A percentile compares a stretch with the other conserved stretches of the same genome.
Evolutionary conservation across 768 basidiomycete species (phyloP).

Genomic region (Amanita polypyramis): DNA sequence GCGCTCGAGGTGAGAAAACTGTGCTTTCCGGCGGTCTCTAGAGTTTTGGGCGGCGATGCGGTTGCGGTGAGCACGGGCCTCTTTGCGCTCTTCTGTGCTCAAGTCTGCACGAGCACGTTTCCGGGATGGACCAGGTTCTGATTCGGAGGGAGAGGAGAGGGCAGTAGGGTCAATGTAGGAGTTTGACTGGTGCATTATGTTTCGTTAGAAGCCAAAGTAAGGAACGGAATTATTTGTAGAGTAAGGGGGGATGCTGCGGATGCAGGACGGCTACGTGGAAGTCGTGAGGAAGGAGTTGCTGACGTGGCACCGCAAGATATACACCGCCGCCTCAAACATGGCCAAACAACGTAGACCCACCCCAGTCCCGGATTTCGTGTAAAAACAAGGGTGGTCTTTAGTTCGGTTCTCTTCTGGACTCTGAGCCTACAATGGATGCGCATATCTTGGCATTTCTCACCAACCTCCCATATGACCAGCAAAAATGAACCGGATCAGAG

Average conservation of each 20-base stretch:
- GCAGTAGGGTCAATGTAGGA: slow-evolving; percentile 23
- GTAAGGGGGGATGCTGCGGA: slow-evolving; percentile 20
- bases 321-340: not conserved
- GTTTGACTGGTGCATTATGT: slow-evolving; percentile 5
- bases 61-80: slow-evolving; percentile 85
- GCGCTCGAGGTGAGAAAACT: slow-evolving; percentile 58
- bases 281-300: slow-evolving; percentile 15
- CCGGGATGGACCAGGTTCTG: slow-evolving; percentile 43
- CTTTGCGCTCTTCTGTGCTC: slow-evolving; percentile 70
- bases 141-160: slow-evolving; percentile 16
- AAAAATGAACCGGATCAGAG: not conserved
- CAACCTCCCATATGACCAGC: too few relatives aligned
- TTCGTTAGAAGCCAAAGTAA: slow-evolving; percentile 8
- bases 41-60: slow-evolving; percentile 91
- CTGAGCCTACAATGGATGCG: too few relatives aligned
- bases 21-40: slow-evolving; percentile 81
- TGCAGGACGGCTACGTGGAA: slow-evolving; percentile 28
- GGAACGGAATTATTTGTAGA: slow-evolving; percentile 10
- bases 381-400: too few relatives aligned
- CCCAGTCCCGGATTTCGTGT: too few relatives aligned
- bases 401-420: too few relatives aligned
- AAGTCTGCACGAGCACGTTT: slow-evolving; percentile 62
- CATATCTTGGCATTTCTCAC: too few relatives aligned
- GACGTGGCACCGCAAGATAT: slow-evolving; percentile 12
- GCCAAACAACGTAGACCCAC: not conserved